Evolutionary conservation across 1,139 yeast genomes (phyloP).

Genomic region (Sugiyamaella grinbergsii): DNA sequence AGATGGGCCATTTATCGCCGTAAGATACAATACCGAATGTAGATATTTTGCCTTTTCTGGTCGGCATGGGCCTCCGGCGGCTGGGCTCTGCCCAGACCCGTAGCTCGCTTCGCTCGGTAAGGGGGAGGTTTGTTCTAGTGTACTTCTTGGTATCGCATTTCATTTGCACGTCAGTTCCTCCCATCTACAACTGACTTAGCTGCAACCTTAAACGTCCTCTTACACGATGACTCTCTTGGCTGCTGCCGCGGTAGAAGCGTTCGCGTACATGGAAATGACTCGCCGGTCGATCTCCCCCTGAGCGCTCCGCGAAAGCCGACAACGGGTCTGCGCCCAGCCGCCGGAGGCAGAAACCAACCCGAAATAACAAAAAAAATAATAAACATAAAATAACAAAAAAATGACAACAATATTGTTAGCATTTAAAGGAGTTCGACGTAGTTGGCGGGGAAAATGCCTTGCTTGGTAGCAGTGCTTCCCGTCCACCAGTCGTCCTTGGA

Average conservation of each 20-base stretch:
- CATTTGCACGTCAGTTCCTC: too few relatives aligned
- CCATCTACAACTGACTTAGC: neutral
- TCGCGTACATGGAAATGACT: too few relatives aligned
- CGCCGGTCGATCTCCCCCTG: too few relatives aligned
- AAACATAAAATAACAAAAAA: conserved; percentile 4
- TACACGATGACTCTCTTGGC: too few relatives aligned
- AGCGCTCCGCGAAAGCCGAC: neutral
- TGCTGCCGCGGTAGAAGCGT: too few relatives aligned
- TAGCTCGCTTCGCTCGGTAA: too few relatives aligned
- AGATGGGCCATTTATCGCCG: neutral
- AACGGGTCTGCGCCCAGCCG: conserved; percentile 12
- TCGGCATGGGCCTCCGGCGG: neutral
- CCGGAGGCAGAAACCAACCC: conserved; percentile 14
- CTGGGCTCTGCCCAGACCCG: neutral
- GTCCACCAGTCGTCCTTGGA: conserved; percentile 99
- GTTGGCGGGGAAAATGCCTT: conserved; percentile 97
- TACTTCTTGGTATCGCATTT: too few relatives aligned
- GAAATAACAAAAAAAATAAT: neutral
- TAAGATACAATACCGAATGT: neutral
- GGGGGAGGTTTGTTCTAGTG: too few relatives aligned
- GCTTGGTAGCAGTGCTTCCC: conserved; percentile 76
- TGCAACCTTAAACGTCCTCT: conserved; percentile 16
- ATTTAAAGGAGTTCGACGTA: conserved; percentile 75
- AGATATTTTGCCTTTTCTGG: neutral
- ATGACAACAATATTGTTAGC: neutral